Conservation (phyloP, 1,284 basidiomycete species). For the Vanrija sp. region DNA sequence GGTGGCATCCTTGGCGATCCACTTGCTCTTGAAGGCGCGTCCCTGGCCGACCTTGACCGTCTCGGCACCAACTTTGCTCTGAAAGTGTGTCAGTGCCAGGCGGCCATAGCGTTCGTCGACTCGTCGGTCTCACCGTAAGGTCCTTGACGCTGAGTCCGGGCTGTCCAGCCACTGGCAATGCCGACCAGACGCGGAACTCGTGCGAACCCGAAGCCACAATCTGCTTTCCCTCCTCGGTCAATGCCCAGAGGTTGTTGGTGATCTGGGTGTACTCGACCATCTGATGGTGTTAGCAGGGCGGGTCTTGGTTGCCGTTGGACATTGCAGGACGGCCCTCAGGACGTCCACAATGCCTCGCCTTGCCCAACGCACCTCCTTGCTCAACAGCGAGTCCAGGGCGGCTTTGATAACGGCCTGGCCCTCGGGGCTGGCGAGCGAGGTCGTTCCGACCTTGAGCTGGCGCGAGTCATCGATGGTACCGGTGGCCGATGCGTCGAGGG, state of each 20-base stretch:
- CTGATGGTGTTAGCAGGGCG: constrained; percentile 52
- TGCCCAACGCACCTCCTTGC: constrained; percentile 66
- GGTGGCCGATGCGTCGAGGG: constrained; percentile 56
- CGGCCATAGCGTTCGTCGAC: background rate
- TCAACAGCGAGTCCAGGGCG: constrained; percentile 78
- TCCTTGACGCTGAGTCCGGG: constrained; percentile 61
- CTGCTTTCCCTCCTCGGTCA: constrained; percentile 76
- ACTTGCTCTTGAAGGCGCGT: constrained; percentile 94
- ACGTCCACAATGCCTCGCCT: constrained; percentile 11
- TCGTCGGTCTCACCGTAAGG: constrained; percentile 52
- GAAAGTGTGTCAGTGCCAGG: background rate
- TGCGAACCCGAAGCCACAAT: constrained; percentile 81
- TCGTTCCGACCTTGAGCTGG: constrained; percentile 58
- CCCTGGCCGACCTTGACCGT: constrained; percentile 84
- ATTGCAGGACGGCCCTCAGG: too few relatives aligned
- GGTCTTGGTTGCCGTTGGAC: too few relatives aligned
- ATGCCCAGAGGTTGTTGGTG: constrained; percentile 66
- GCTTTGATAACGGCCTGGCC: constrained; percentile 78
- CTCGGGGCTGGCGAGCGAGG: constrained; percentile 49
- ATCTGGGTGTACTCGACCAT: constrained; percentile 81
- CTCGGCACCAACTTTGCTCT: constrained; percentile 73
- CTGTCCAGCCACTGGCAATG: constrained; percentile 61
- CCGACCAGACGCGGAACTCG: constrained; percentile 86
- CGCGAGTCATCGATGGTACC: constrained; percentile 70
- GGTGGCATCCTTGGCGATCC: constrained; percentile 88